Evolutionary conservation across 768 basidiomycete genomes (phyloP).

Genomic region (Rubroboletus satanas): DNA sequence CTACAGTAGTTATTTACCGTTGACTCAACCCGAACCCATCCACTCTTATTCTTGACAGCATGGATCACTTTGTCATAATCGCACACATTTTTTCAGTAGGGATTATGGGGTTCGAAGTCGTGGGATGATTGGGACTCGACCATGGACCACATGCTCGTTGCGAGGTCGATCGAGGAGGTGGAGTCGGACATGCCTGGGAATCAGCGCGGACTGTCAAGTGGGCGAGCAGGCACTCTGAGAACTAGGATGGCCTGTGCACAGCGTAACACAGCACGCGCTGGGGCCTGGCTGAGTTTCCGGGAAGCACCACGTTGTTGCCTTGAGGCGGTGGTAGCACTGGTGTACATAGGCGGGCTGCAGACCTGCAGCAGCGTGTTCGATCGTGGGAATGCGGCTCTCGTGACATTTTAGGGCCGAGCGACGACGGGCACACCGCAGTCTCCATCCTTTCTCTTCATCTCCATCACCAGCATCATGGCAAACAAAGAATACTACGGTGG

Average conservation of each 20-base stretch:
- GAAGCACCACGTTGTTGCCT: constrained; percentile 16
- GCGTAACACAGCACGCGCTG: constrained; percentile 8
- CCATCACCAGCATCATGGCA: constrained; percentile 46
- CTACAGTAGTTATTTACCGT: constrained; percentile 24
- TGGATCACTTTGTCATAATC: constrained; percentile 18
- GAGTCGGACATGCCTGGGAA: constrained; percentile 19
- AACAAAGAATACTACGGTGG: constrained; percentile 70
- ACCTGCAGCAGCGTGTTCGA: background rate
- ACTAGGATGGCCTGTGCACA: constrained; percentile 1
- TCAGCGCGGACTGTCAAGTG: background rate
- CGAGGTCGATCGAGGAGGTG: background rate
- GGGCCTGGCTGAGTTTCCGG: background rate
- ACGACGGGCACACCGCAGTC: constrained; percentile 12
- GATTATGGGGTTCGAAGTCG: background rate
- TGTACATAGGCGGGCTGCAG: background rate
- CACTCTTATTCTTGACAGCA: constrained; percentile 10
- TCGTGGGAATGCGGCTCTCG: constrained; percentile 21
- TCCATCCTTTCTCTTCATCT: constrained; percentile 11
- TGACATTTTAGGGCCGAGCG: constrained; percentile 26
- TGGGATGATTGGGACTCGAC: constrained; percentile 3
- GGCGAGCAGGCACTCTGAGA: constrained; percentile 1
- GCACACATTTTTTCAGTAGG: constrained; percentile 12
- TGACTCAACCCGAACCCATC: constrained; percentile 8
- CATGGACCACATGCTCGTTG: background rate
- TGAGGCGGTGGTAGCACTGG: constrained; percentile 15